Base-by-base conservation (phyloP, 2,329 filamentous ascomycete species). In the Talaromyces islandicus region DNA sequence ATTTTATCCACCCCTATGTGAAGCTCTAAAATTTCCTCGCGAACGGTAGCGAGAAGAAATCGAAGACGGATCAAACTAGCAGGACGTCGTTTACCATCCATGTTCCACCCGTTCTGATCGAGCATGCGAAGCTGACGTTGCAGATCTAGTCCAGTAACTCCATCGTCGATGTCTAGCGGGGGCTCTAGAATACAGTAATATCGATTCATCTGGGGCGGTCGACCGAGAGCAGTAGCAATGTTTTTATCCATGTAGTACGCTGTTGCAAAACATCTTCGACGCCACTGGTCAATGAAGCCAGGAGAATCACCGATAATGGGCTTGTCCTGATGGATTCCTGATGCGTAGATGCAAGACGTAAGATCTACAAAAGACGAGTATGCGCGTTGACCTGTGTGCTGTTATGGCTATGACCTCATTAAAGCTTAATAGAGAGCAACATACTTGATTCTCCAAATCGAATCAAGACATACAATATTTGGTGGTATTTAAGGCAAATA, bases 161-260 rank as follows among this genome's bases (percentile, higher is more conserved):
- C 52, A 35, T 54, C 52, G 10, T 54, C 52, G 35, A 54, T 54
- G n/a, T 54, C 52, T 30, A 54, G 52, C 29, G 27, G 27, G 7
- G 52, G 52, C 3, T 54, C 52, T 29, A 54, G 21, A n/a, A 54
- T n/a, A 54, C 52, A 54, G 30, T 54, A 54, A 54, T 54, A 32
- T 35, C 52, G 52, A 54, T 54, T 29, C 27, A 54, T 54, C 52
- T 30, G 30, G 12, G 52, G 52, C n/a, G 52, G 52, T 54, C 52
- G 27, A 32, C 52, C 52, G 29, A 54, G 52, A 35, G 29, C 30
- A 21, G 52, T 54, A 19, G 52, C 52, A 35, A 54, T 19, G 7
- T 14, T 54, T 35, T 54, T 54, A 35, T 54, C 52, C 12, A 54
- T 30, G 11, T 25, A 54, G 29, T 54, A 54, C n/a, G 29, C 52